Evolutionary conservation across 331 rosid species (phyloP), one percentile per base, ranked within the genome.

Genomic region (Malus hybrid): DNA sequence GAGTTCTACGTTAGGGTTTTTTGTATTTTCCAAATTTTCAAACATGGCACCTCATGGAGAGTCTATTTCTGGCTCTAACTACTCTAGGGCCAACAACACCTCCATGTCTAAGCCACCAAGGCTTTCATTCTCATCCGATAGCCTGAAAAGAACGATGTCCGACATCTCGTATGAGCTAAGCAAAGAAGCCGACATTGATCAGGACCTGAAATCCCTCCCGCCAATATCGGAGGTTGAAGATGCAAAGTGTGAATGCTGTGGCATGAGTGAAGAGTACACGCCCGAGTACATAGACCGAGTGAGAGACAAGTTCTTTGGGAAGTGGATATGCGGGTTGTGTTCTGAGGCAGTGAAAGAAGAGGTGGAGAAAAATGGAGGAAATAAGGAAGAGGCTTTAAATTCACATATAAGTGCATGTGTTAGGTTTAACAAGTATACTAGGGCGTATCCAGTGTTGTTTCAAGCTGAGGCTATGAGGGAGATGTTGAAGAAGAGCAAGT

Each of bases 391-490:
- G 72, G 98, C 98, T 1, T 36, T 95, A 75, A 83, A 75, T 65
- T 48, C 91, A 6, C 99, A 95, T 69, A 84, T 86, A 77, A 93
- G 53, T 81, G 99, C 98, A 3, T 92, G 98, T 73, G 89, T 84
- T 22, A 90, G 86, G 90, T 95, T 95, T 77, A 95, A 90, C 84
- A 95, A 90, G 52, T 87, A 19, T 48, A 89, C 90, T 0, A 87
- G 97, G 83, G 93, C 90, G 75, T 95, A 89, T 62, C 98, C 99
- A 0, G 99, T 92, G 78, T 66, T 95, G 80, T 86, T 82, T 71
- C 97, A 91, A 68, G 98, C 99, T 26, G 89, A 92, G 76, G 98
- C 97, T 33, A 95, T 92, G 99, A 88, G 92, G 14, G 94, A 90
- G 86, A 95, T 95, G 87, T 52, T 95, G 63, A 95, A 95, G 82